Base-by-base conservation (phyloP, 768 basidiomycete species). In the Leccinum imitatum region DNA sequence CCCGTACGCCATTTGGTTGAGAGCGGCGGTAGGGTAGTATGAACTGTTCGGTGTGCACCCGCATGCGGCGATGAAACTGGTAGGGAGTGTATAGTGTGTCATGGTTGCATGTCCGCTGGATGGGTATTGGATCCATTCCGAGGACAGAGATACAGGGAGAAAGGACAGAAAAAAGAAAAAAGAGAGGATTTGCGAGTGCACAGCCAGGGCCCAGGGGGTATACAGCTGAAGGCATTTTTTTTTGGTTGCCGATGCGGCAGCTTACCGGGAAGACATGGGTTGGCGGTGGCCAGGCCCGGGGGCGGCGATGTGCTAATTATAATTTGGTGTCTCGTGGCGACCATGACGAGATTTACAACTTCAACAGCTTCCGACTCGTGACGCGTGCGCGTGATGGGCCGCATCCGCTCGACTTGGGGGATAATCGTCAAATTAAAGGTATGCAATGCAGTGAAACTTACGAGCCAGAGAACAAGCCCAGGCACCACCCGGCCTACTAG, bases 1-100 rank as follows among this genome's bases (percentile, higher is more conserved):
- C 0, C 91, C 90, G 63, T 82, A 93, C 1, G 91, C 91, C 80
- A 88, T 85, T 67, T 91, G 87, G 59, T 79, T 90, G 60, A 93
- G 73, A 9, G 91, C 91, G 10, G 87, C 91, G 1, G 91, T 93
- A 6, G 91, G 91, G 65, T 87, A 91, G 54, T 75, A 68, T 30
- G 85, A 86, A 61, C 85, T 87, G 50, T 78, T 76, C 9, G 81
- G 80, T 2, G 84, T 85, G 70, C 92, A 94, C 58, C 91, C 92
- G 67, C 91, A 93, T 1, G 87, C 78, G 25, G 90, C 89, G 61
- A 92, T 67, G 59, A 74, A 75, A 27, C 71, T 67, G 14, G 69
- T 56, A 61, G 76, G 83, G 8, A 85, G 72, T 44, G 72, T 75
- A 69, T 93, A 91, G 70, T 91, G 87, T n/a, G 90, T 91, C 77